Evolutionary conservation across 352 stramenopile species (phyloP), one percentile per base, ranked within the genome.

Genomic region (Globisporangium ultimum): DNA sequence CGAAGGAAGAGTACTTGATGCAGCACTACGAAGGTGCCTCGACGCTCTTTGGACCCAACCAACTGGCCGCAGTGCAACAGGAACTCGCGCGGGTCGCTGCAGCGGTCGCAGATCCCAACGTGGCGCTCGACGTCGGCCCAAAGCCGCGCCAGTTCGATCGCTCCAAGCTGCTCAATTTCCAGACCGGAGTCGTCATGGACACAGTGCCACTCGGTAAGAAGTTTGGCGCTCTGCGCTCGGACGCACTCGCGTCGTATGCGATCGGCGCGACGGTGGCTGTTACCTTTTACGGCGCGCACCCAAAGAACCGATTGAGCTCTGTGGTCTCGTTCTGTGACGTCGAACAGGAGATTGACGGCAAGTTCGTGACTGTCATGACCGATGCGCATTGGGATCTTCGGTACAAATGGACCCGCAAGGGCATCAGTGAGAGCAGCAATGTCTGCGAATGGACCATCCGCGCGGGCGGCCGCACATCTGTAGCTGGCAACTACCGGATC

Each of bases 11-110:
- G 53, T 89, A 88, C 52, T 40, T 74, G 1, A 67, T 61, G 7
- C 79, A 89, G 60, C 55, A 87, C 57, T 89, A 89, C 47, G 79
- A 89, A 61, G 79, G 79, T 21, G 73, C 79, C 18, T 89, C 75
- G 5, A 89, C 79, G 18, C 69, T 85, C 12, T 88, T 88, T 40
- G 79, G 78, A 12, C 77, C 76, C 1, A 86, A 88, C 32, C 78
- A 87, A 36, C 48, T 89, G 20, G 66, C 54, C n/a, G 79, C 70
- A 9, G 67, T 87, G 32, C 70, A 80, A 48, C 73, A 88, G 42
- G 71, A 87, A 36, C 46, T 84, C 12, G 40, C 54, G 13, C 68
- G 71, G 22, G 72, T 80, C 0, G 67, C 69, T 0, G 51, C 41
- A 14, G 74, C 68, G 22, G 49, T 77, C 4, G 64, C 46, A 3